Conservation (phyloP, 108 stramenopile genomes). For the Licmophora abbreviata region DNA sequence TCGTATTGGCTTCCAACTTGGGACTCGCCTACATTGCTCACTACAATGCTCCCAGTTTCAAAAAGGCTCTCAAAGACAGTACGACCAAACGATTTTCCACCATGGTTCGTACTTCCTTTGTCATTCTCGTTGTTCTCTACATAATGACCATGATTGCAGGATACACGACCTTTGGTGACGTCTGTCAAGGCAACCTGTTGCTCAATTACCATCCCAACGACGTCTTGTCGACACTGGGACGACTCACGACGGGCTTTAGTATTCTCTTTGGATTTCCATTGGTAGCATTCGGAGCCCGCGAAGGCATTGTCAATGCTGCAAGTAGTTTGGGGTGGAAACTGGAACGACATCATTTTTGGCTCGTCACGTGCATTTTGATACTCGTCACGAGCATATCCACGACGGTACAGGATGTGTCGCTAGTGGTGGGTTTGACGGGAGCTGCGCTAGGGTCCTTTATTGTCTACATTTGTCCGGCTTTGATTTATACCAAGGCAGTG, state of each 20-base stretch:
- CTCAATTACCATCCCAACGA: conserved; percentile 52
- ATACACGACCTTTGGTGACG: conserved; percentile 50
- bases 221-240: conserved; percentile 34
- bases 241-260: conserved; percentile 43
- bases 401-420: conserved; percentile 31
- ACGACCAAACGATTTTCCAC: conserved; percentile 21
- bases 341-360: conserved; percentile 19
- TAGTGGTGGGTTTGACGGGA: conserved; percentile 47
- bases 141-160: conserved; percentile 36
- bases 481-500: conserved; percentile 33
- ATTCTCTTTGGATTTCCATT: conserved; percentile 61
- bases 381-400: conserved; percentile 33
- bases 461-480: conserved; percentile 46
- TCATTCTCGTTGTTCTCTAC: conserved; percentile 32
- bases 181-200: conserved; percentile 41
- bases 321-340: conserved; percentile 14
- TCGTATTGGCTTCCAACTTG: conserved; percentile 42
- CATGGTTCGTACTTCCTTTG: conserved; percentile 29
- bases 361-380: conserved; percentile 28
- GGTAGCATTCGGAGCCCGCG: conserved; percentile 29
- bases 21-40: conserved; percentile 48
- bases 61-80: conserved; percentile 22
- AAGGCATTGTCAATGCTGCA: conserved; percentile 29
- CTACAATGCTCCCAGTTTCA: conserved; percentile 50
- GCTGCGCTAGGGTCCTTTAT: conserved; percentile 39